Base-by-base conservation (phyloP, 2,329 filamentous ascomycete genomes). In the Akanthomyces uredinophilus region DNA sequence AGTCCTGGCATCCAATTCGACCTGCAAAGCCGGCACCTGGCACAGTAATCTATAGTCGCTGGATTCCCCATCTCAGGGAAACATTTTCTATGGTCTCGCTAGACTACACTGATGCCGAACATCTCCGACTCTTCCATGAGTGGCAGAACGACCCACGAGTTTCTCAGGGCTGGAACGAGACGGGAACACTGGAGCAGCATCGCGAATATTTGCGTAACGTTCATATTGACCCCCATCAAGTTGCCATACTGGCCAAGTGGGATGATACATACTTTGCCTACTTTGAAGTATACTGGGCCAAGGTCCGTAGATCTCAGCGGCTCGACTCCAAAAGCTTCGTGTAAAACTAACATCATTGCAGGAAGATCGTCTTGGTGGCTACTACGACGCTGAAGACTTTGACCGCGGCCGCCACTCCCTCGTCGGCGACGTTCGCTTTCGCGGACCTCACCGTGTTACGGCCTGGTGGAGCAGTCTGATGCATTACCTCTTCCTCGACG, bases 131-230 rank as follows among this genome's bases (percentile, higher is more conserved):
- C 5, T 93, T 94, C 78, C 87, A 92, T 74, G 81, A 80, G 62
- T 94, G 90, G 90, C 90, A 92, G 75, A 94, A 94, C 70, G 90
- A 93, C 70, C 90, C 90, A 58, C 87, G 90, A 56, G 90, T 94
- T 37, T 88, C 88, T 4, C 84, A 88, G 69, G 89, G 89, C 4
- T 93, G 90, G 90, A 90, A 91, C 70, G 86, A 91, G 76, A 90
- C 87, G 1, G 90, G 90, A 37, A 89, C 88, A 1, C 74, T 91
- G 53, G 89, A 91, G 35, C 82, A 92, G 72, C 90, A 93, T 73
- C 82, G 85, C 64, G 82, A 86, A 68, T 93, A 94, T 72, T 80
- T 92, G 57, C 80, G 83, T 35, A 83, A 83, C 66, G 80, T 89
- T 60, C 85, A 91, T 69, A 81, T 84, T 50, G 90, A 93, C 71